phyloP scores from a whole-genome alignment of 441 rosid genomes.

The Euphorbia corollata region DNA sequence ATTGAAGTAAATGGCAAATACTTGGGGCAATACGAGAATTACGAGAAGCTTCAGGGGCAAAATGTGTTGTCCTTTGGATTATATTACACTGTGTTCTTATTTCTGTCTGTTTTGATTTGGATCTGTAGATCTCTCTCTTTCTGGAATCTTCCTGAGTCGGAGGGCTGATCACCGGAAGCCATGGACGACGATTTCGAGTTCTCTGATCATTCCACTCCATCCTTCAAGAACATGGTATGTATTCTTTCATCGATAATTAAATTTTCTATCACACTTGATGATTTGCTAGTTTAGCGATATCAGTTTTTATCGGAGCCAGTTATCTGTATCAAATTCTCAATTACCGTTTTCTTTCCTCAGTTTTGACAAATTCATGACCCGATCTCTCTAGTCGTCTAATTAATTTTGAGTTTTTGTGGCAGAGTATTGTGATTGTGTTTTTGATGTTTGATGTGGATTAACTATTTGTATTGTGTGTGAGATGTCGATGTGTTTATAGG shows the following conservation, averaged over 20 bases:
- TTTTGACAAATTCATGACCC: not conserved
- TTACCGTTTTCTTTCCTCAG: not conserved
- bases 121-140: not conserved
- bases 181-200: slow-evolving; percentile 41
- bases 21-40: not conserved
- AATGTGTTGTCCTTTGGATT: not conserved
- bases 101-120: not conserved
- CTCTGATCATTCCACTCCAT: slow-evolving; percentile 28
- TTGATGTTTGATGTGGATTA: not conserved
- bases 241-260: not conserved
- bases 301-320: not conserved
- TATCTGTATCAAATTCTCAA: not conserved
- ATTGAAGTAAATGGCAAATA: not conserved
- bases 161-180: slow-evolving; percentile 18
- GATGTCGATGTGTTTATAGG: not conserved
- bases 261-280: too few relatives aligned
- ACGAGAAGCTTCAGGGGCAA: not conserved
- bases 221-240: slow-evolving; percentile 26
- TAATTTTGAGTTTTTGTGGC: not conserved
- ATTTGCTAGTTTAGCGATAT: not conserved
- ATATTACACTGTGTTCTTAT: not conserved
- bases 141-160: slow-evolving; percentile 17
- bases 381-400: not conserved
- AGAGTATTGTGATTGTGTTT: not conserved
- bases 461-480: not conserved